phyloP scores from a whole-genome alignment of 1,284 basidiomycete species.

The Taiwanofungus camphoratus region DNA sequence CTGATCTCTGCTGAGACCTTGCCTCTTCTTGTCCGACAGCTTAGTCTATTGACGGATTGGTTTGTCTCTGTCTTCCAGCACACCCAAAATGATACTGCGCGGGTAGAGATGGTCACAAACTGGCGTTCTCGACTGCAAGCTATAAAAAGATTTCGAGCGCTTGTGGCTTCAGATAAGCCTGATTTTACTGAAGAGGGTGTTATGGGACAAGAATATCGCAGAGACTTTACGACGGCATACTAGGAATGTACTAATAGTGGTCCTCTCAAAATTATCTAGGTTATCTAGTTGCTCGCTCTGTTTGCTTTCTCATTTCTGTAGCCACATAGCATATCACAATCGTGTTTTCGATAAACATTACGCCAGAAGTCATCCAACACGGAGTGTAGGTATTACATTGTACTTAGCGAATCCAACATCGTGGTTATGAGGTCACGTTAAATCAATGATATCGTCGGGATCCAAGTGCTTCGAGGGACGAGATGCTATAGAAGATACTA shows the following conservation, averaged over 20 bases:
- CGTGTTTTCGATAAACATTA: constrained; percentile 1
- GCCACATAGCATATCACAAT: constrained; percentile 15
- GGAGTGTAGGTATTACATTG: constrained; percentile 13
- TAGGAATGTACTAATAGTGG: constrained; percentile 18
- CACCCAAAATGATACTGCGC: constrained; percentile 63
- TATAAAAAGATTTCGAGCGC: constrained; percentile 59
- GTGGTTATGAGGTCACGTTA: constrained; percentile 26
- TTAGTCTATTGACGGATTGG: constrained; percentile 83
- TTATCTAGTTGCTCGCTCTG: constrained; percentile 5
- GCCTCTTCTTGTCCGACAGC: constrained; percentile 79
- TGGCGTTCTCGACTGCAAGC: constrained; percentile 80
- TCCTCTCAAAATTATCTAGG: constrained; percentile 7
- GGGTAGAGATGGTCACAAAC: constrained; percentile 81
- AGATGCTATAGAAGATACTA: no score
- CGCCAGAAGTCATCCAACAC: constrained; percentile 5
- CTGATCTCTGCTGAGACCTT: constrained; percentile 83
- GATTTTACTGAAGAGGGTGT: constrained; percentile 28
- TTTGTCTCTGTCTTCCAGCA: constrained; percentile 80
- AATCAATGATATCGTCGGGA: constrained; percentile 31
- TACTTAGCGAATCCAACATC: neutral
- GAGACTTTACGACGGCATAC: constrained; percentile 36
- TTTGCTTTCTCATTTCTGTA: constrained; percentile 7
- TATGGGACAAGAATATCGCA: constrained; percentile 30
- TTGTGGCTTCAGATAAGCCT: constrained; percentile 23
- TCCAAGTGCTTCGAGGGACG: neutral